Evolutionary conservation across 1,284 basidiomycete species (phyloP).

Genomic region (Schizophyllum commune): DNA sequence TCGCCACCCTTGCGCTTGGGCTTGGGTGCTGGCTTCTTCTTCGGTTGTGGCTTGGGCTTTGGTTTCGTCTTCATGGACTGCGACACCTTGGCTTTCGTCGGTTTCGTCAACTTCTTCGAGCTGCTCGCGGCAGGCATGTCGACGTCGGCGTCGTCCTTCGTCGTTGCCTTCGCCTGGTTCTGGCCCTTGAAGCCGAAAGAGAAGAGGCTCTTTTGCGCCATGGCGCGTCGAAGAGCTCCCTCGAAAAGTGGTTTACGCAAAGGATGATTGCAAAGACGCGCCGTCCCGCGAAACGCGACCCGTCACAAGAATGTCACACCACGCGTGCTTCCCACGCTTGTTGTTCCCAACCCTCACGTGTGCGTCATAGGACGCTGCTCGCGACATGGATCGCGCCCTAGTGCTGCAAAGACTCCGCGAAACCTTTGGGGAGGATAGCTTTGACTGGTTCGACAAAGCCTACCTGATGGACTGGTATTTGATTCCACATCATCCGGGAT

Average conservation of each 20-base stretch:
- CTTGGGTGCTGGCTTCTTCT: conserved; percentile 15
- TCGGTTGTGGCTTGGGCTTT: conserved; percentile 23
- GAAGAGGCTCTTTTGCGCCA: conserved; percentile 42
- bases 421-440: conserved; percentile 30
- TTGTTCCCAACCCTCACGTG: background rate
- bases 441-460: conserved; percentile 38
- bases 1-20: conserved; percentile 10
- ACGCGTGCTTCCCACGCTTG: background rate
- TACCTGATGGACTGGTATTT: conserved; percentile 35
- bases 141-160: conserved; percentile 16
- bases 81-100: conserved; percentile 9
- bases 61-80: conserved; percentile 16
- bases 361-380: background rate
- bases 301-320: conserved; percentile 1
- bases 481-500: background rate
- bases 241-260: background rate
- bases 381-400: background rate
- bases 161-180: conserved; percentile 17
- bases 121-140: conserved; percentile 9
- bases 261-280: background rate
- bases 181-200: conserved; percentile 39
- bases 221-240: conserved; percentile 9
- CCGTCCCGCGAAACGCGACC: conserved; percentile 9
- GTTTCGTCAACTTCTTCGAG: conserved; percentile 16
- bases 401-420: conserved; percentile 12